Conservation (phyloP, 768 basidiomycete genomes). For the Dentipellis sp. region DNA sequence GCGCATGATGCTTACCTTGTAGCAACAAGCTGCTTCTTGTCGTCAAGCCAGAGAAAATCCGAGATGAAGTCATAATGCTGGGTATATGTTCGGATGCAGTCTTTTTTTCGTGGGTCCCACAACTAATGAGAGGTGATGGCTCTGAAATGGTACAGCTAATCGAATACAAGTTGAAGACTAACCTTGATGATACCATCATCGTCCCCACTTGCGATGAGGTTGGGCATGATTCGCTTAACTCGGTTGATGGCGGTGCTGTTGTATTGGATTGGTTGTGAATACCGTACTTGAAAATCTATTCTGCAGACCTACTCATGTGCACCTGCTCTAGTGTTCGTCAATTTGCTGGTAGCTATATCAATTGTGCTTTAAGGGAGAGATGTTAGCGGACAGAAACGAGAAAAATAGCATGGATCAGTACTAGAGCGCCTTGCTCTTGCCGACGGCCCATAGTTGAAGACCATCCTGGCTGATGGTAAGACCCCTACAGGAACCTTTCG, state of each 20-base stretch:
- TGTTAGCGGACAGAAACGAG: constrained; percentile 1
- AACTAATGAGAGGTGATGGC: constrained; percentile 41
- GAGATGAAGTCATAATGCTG: constrained; percentile 96
- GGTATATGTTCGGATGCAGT: constrained; percentile 54
- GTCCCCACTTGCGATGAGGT: constrained; percentile 79
- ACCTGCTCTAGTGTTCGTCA: constrained; percentile 38
- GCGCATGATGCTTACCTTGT: constrained; percentile 55
- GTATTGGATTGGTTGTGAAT: constrained; percentile 2
- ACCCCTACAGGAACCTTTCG: constrained; percentile 77
- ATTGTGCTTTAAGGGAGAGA: constrained; percentile 39
- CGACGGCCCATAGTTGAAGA: constrained; percentile 60
- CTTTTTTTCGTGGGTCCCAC: constrained; percentile 77
- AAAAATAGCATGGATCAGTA: constrained; percentile 30
- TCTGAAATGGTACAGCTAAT: not conserved
- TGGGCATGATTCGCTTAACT: constrained; percentile 58
- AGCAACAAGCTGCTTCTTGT: constrained; percentile 66
- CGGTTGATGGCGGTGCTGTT: constrained; percentile 78
- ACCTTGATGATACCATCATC: constrained; percentile 95
- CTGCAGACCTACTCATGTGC: constrained; percentile 57
- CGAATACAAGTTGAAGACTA: constrained; percentile 1
- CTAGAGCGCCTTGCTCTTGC: constrained; percentile 76
- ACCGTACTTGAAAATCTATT: constrained; percentile 16
- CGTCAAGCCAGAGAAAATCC: constrained; percentile 77
- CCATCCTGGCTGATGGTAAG: constrained; percentile 65
- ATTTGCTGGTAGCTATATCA: constrained; percentile 50